Conservation (phyloP, 139 green algal genomes). For the Chlamydomonas asymmetrica region DNA sequence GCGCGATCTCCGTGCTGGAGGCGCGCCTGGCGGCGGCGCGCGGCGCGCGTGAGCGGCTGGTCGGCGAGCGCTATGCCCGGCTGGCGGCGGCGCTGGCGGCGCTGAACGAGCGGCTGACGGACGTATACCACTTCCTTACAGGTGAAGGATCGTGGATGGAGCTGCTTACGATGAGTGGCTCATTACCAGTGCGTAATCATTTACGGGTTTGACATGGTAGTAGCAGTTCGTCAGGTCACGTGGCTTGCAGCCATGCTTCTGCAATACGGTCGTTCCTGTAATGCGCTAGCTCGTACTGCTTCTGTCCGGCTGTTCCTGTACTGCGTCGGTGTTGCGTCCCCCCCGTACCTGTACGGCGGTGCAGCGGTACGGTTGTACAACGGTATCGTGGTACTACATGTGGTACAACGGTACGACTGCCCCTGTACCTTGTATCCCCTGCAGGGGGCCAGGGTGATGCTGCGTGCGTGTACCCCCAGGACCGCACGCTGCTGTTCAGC, state of each 20-base stretch:
- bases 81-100: constrained; percentile 34
- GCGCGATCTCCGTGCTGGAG: not conserved
- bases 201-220: too few relatives aligned
- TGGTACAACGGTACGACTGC: too few relatives aligned
- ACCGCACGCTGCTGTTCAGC: constrained; percentile 57
- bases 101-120: constrained; percentile 32
- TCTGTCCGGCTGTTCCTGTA: too few relatives aligned
- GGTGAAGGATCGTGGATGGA: not conserved
- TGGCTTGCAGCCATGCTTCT: too few relatives aligned
- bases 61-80: constrained; percentile 40
- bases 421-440: too few relatives aligned
- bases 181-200: not conserved
- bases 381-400: too few relatives aligned
- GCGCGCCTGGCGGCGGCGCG: not conserved
- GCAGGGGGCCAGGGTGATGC: constrained; percentile 58
- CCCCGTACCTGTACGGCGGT: too few relatives aligned
- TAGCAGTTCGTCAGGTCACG: too few relatives aligned
- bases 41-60: constrained; percentile 30
- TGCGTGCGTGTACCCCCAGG: constrained; percentile 51
- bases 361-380: too few relatives aligned
- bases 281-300: too few relatives aligned
- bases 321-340: too few relatives aligned
- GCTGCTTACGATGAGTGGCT: not conserved
- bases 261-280: too few relatives aligned
- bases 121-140: constrained; percentile 35